Evolutionary conservation across 441 rosid genomes (phyloP), one percentile per base, ranked within the genome.

Genomic region (Corymbia citriodora): DNA sequence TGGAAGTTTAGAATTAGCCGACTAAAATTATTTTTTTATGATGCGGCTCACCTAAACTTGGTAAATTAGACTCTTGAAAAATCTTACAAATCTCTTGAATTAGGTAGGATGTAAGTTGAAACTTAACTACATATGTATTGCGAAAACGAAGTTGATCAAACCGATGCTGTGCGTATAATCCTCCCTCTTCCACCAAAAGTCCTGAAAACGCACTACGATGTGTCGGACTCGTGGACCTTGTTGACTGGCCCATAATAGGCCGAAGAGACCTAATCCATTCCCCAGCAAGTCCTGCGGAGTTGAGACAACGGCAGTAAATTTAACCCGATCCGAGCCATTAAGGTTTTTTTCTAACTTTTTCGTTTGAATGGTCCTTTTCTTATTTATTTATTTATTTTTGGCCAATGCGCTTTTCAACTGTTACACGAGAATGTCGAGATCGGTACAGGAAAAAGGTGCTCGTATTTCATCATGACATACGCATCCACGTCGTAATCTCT

Each of bases 211-310:
- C 31, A 29, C 31, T 79, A 21, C 1, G n/a, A 8, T 0, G n/a
- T 4, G n/a, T 74, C n/a, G 3, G 9, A 40, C n/a, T 13, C 0
- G 10, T 79, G n/a, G 10, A 79, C n/a, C 1, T 1, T 0, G 3
- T 23, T n/a, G n/a, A 0, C 8, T 2, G 25, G 85, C 52, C 74
- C 10, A 7, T 79, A 12, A 79, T 45, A 79, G 85, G 52, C 52
- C 8, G 6, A 79, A 23, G n/a, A 40, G 18, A 72, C 85, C 85
- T 40, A 79, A 23, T 23, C 10, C 6, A 8, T 8, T 31, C 40
- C 18, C 40, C 74, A 68, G 16, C 74, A 15, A 31, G 33, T 68
- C 74, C 40, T 31, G 40, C 33, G 74, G 74, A 33, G 65, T 59
- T 59, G 10, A 59, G n/a, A 59, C n/a, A 59, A 14, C 7, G n/a